These are phyloP conservation scores for Plasmodium falciparum DNA, from an alignment of 169 alveolate species.

Conservation along the genomic window DNA sequence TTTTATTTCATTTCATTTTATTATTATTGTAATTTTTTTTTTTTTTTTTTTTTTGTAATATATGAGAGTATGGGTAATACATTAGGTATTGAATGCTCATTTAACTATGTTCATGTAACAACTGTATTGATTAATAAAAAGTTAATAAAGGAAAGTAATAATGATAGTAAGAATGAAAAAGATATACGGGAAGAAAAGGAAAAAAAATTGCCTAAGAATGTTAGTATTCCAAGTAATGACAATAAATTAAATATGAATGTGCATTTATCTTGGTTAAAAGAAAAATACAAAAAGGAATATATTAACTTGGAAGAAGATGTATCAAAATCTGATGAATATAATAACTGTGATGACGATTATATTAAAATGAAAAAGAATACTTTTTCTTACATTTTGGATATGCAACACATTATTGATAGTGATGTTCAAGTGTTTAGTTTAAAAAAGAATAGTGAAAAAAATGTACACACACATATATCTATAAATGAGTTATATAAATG, in stretches of 20 bases:
- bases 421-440: conserved; percentile 4
- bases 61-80: conserved; percentile 33
- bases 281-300: no score
- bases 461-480: conserved; percentile 1
- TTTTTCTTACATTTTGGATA: conserved; percentile 11
- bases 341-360: neutral
- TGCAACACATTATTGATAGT: conserved; percentile 22
- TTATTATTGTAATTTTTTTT: no score
- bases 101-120: conserved; percentile 20
- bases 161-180: neutral
- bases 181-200: neutral
- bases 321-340: neutral
- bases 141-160: neutral
- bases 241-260: no score
- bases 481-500: neutral
- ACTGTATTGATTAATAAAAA: conserved; percentile 25
- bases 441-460: conserved; percentile 13
- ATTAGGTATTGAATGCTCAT: conserved; percentile 59
- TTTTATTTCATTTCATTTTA: no score
- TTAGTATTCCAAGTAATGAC: neutral
- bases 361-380: conserved; percentile 28
- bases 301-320: neutral
- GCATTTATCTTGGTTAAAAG: neutral
- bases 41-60: no score
- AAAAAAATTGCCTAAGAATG: neutral